Evolutionary conservation across 2,329 filamentous ascomycete species (phyloP).

Genomic region (Cytospora paraplurivora): DNA sequence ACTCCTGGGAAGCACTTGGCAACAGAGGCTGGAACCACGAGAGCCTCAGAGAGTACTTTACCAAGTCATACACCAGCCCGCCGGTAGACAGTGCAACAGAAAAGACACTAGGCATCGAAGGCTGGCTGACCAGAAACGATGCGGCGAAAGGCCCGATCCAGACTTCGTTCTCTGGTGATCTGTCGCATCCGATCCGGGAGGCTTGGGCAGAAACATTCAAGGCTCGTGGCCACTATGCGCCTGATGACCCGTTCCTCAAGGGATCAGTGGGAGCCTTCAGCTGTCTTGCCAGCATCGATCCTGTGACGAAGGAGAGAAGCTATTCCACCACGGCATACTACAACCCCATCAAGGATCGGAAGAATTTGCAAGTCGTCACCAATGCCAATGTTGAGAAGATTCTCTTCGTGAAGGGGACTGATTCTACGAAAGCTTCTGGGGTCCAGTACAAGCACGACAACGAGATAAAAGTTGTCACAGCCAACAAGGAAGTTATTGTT

Average conservation of each 20-base stretch:
- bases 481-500: slow-evolving; percentile 37
- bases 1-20: slow-evolving; percentile 36
- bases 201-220: slow-evolving; percentile 18
- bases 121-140: slow-evolving; percentile 6
- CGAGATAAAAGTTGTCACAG: slow-evolving; percentile 24
- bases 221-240: background rate
- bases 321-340: slow-evolving; percentile 28
- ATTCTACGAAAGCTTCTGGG: slow-evolving; percentile 29
- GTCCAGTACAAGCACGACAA: slow-evolving; percentile 31
- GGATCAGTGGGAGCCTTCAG: slow-evolving; percentile 18
- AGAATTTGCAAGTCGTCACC: slow-evolving; percentile 29
- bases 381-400: slow-evolving; percentile 34
- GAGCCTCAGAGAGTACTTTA: slow-evolving; percentile 37
- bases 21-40: slow-evolving; percentile 35
- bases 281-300: slow-evolving; percentile 25
- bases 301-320: slow-evolving; percentile 28
- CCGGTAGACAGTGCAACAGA: background rate
- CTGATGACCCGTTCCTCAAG: slow-evolving; percentile 14
- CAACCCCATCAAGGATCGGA: slow-evolving; percentile 16
- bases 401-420: slow-evolving; percentile 18
- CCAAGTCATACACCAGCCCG: slow-evolving; percentile 31
- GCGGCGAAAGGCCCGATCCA: slow-evolving; percentile 9
- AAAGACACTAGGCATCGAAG: slow-evolving; percentile 3
- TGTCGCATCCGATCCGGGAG: slow-evolving; percentile 2
- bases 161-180: slow-evolving; percentile 15